These are phyloP conservation scores for Beauveria australis DNA, from an alignment of 2,329 filamentous ascomycete species.

Conservation along the genomic window DNA sequence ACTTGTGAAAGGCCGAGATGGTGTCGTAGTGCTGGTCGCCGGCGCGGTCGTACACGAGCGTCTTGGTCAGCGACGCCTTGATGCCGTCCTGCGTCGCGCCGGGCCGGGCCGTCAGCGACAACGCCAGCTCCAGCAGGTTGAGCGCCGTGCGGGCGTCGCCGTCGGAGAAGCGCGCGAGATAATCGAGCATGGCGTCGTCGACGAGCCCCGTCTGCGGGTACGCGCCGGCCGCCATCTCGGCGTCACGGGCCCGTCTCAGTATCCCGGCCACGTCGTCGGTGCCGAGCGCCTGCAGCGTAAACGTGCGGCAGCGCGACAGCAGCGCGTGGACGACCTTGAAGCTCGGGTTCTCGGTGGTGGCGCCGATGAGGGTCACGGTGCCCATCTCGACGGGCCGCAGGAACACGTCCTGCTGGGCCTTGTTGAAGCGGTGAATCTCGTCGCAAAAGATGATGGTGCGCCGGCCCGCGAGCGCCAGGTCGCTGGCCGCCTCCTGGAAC, in stretches of 20 bases:
- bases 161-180: slow-evolving; percentile 80
- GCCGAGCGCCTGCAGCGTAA: slow-evolving; percentile 70
- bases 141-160: slow-evolving; percentile 89
- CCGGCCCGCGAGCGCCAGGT: slow-evolving; percentile 70
- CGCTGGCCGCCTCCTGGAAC: slow-evolving; percentile 75
- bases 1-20: slow-evolving; percentile 95
- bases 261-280: slow-evolving; percentile 67
- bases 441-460: slow-evolving; percentile 97
- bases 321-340: slow-evolving; percentile 88
- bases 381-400: slow-evolving; percentile 86
- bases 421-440: slow-evolving; percentile 88
- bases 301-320: slow-evolving; percentile 82
- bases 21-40: slow-evolving; percentile 97
- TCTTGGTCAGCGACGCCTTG: slow-evolving; percentile 79
- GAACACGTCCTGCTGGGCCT: slow-evolving; percentile 91
- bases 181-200: slow-evolving; percentile 67
- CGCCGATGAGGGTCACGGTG: slow-evolving; percentile 83
- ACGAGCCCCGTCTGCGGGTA: slow-evolving; percentile 48
- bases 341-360: slow-evolving; percentile 93
- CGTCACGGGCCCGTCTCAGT: slow-evolving; percentile 61
- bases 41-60: slow-evolving; percentile 86
- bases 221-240: slow-evolving; percentile 39
- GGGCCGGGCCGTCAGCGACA: slow-evolving; percentile 55
- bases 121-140: slow-evolving; percentile 82
- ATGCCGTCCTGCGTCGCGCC: slow-evolving; percentile 66